Evolutionary conservation across 192 early-diverging fungal genomes (phyloP).

Genomic region (Backusella liffmaniae): DNA sequence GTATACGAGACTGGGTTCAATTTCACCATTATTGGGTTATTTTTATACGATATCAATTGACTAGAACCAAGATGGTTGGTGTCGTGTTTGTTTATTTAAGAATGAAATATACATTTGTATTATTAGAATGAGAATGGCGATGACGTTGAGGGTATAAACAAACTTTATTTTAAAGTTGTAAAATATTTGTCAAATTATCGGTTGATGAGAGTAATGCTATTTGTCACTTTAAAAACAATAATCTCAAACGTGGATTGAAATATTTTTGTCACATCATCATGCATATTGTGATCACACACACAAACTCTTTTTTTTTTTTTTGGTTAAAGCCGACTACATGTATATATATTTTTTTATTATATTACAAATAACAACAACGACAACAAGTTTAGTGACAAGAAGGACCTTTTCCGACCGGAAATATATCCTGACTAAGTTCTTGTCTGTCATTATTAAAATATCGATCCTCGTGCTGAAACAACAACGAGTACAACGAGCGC

Average conservation of each 20-base stretch:
- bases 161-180: too few species aligned
- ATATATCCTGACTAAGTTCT: slow-evolving; percentile 18
- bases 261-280: not conserved
- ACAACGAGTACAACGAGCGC: not conserved
- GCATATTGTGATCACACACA: not conserved
- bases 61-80: not conserved
- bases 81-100: not conserved
- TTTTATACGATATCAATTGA: not conserved
- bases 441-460: slow-evolving; percentile 15
- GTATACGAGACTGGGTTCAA: not conserved
- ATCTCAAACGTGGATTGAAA: not conserved
- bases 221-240: not conserved
- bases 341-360: not conserved
- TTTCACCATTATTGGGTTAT: too few species aligned
- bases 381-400: not conserved
- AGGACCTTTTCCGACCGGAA: slow-evolving; percentile 12
- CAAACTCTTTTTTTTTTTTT: not conserved
- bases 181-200: too few species aligned
- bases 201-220: not conserved
- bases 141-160: not conserved
- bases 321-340: not conserved
- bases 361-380: not conserved
- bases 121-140: not conserved
- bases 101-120: too few species aligned
- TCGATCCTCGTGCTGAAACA: slow-evolving; percentile 11